These are phyloP conservation scores for Discostella pseudostelligera DNA, from an alignment of 108 stramenopile species.

Conservation along the genomic window DNA sequence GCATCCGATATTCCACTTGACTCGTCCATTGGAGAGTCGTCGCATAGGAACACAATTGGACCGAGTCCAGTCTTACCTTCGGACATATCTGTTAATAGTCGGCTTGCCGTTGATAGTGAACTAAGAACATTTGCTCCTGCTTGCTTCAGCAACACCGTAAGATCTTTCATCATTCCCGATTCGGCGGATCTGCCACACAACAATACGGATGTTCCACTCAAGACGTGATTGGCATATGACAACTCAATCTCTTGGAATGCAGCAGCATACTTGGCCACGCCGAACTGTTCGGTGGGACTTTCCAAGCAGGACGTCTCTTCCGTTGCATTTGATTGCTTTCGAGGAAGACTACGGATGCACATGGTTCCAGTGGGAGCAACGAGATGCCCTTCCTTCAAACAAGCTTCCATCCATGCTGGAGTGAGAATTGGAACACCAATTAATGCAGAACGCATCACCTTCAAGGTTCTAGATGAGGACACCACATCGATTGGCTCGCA, in stretches of 20 bases:
- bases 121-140: conserved; percentile 61
- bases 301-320: neutral
- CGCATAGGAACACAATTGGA: conserved; percentile 59
- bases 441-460: conserved; percentile 74
- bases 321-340: conserved; percentile 10
- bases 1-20: conserved; percentile 43
- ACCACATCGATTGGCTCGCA: conserved; percentile 22
- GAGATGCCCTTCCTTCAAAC: conserved; percentile 26
- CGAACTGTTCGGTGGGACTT: conserved; percentile 26
- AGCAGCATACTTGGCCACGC: conserved; percentile 64
- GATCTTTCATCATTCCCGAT: conserved; percentile 45
- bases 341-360: conserved; percentile 35
- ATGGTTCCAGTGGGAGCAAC: conserved; percentile 32
- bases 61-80: neutral
- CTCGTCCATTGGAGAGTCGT: conserved; percentile 41
- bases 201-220: conserved; percentile 39
- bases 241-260: conserved; percentile 15
- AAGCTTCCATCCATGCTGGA: conserved; percentile 59
- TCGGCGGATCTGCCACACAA: conserved; percentile 52
- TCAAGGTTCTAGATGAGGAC: conserved; percentile 62
- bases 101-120: conserved; percentile 31
- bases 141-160: conserved; percentile 53
- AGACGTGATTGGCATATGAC: conserved; percentile 16
- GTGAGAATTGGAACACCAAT: conserved; percentile 76
- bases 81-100: conserved; percentile 24